phyloP scores from a whole-genome alignment of 805 yeast genomes.

The Yarrowia porcina region DNA sequence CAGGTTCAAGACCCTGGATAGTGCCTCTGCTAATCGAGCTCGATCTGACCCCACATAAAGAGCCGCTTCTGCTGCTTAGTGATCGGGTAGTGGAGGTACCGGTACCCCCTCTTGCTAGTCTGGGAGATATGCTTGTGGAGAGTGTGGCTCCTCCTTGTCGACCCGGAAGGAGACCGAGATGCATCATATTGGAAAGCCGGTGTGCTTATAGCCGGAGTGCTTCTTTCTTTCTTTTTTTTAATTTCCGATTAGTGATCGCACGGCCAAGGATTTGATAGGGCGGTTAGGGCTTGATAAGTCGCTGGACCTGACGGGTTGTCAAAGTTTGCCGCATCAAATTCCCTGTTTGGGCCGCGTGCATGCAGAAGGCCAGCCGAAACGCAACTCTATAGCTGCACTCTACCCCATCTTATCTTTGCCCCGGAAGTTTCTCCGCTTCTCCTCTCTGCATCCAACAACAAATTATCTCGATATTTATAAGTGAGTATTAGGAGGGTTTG shows the following conservation, averaged over 20 bases:
- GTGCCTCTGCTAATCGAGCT: too few species aligned
- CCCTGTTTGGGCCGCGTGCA: background rate
- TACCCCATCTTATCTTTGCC: slow-evolving; percentile 20
- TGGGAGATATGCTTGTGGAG: background rate
- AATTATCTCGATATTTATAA: background rate
- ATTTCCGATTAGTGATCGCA: slow-evolving; percentile 5
- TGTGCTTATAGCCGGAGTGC: too few species aligned
- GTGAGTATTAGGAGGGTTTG: background rate
- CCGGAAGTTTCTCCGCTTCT: slow-evolving; percentile 23
- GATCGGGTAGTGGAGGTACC: too few species aligned
- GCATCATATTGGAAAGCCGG: background rate
- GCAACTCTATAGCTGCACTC: background rate
- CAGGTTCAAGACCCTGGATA: too few species aligned
- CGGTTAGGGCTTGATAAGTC: background rate
- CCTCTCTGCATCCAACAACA: background rate
- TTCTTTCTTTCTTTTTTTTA: too few species aligned
- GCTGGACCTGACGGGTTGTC: background rate
- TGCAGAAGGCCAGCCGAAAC: background rate
- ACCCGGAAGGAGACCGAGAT: background rate
- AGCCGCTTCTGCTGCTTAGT: background rate
- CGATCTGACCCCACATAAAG: background rate
- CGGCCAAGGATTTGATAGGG: background rate
- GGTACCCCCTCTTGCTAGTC: background rate
- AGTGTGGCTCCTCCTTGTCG: too few species aligned
- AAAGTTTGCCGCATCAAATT: slow-evolving; percentile 22